Evolutionary conservation across 2,329 filamentous ascomycete genomes (phyloP), one percentile per base, ranked within the genome.

Genomic region (Seiridium cupressi): DNA sequence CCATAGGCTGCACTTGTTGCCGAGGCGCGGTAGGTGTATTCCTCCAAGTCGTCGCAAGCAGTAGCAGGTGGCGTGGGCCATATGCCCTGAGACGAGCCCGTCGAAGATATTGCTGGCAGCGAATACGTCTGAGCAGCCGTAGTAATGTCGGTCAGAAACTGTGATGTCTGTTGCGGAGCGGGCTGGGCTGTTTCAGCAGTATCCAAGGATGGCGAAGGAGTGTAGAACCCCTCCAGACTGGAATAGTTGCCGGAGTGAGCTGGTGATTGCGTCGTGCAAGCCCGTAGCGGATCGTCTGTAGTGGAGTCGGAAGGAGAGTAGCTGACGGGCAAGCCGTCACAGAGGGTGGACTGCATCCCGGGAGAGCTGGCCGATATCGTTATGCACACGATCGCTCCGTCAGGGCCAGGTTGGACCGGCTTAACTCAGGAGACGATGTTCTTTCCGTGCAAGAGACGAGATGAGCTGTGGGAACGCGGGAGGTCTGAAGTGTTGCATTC

Each of bases 41-140:
- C 70, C 26, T 79, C 76, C 53, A 73, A 68, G 32, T 78, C 77
- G 40, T 77, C 73, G 44, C 70, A 69, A 10, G 69, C 69, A 7
- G 70, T 69, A 7, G 63, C 62, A 9, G 74, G 76, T 36, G 78
- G 75, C 34, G 75, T 78, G 42, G 72, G 69, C 70, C 74, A 76
- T 54, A 65, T 57, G 55, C 61, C 60, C 32, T 53, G 49, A 26
- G 69, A 66, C 59, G 69, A 65, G 48, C 65, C 64, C 18, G 63
- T 62, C 35, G 70, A 70, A 49, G 61, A 61, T 9, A 64, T 34
- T 8, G 63, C 66, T 34, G 60, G 55, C 40, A 38, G 56, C 36
- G 57, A 48, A 36, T 68, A 67, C 1, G 62, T 36, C 32, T 63
- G 64, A 46, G 67, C 34, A 44, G 64, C 62, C 6, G 64, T 61